phyloP scores from a whole-genome alignment of 208 protist species.

The Trichomonas vaginalis region DNA sequence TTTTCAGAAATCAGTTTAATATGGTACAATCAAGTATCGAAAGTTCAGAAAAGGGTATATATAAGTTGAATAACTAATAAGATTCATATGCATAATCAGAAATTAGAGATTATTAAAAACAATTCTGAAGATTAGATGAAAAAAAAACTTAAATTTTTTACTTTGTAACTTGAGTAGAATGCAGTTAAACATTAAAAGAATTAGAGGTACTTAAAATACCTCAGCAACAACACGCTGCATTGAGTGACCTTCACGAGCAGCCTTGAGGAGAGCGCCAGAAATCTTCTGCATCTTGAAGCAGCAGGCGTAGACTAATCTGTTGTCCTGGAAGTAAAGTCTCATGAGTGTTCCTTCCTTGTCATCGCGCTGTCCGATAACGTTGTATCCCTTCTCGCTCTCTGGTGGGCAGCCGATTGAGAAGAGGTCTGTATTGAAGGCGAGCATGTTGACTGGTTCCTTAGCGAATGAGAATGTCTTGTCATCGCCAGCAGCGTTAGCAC shows the following conservation, averaged over 20 bases:
- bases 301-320: not conserved
- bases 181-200: too few species aligned
- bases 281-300: not conserved
- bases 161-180: too few species aligned
- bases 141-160: too few species aligned
- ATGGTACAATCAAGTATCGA: too few species aligned
- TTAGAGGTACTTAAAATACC: not conserved
- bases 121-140: too few species aligned
- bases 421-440: not conserved
- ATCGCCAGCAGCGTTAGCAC: constrained; percentile 7
- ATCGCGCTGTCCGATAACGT: not conserved
- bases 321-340: not conserved
- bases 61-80: too few species aligned
- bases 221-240: not conserved
- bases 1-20: too few species aligned
- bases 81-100: too few species aligned
- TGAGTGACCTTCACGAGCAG: not conserved
- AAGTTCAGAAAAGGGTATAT: too few species aligned
- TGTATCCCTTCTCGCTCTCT: not conserved
- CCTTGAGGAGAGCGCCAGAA: not conserved
- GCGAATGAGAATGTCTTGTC: not conserved
- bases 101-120: too few species aligned
- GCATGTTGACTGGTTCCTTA: not conserved
- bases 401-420: not conserved
- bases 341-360: too few species aligned